Evolutionary conservation across 2,329 filamentous ascomycete genomes (phyloP), one percentile per base, ranked within the genome.

Genomic region (Waltergamsia citrina): DNA sequence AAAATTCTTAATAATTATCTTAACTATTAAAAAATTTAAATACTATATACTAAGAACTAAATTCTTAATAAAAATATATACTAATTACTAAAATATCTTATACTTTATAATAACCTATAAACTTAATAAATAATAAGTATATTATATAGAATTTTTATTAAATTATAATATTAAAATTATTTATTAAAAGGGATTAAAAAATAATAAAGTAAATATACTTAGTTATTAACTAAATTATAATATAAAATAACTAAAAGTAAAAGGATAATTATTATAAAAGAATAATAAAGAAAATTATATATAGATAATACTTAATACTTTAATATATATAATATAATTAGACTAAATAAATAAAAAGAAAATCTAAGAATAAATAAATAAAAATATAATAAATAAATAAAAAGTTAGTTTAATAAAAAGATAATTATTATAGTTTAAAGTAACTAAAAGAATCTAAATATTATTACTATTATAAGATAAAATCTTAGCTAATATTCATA

Each of bases 131-230:
- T n/a, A n/a, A n/a, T n/a, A n/a, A n/a, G n/a, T n/a, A n/a, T n/a
- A n/a, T n/a, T n/a, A n/a, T n/a, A n/a, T n/a, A 12, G 23, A 44
- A 38, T 41, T 36, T 29, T 22, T 44, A 29, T 35, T 32, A 33
- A 27, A 39, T 31, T 41, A 41, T 31, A 35, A 42, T 20, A 41
- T 35, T 32, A 36, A 43, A 28, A 43, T 36, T 30, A 41, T 41
- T n/a, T 35, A 43, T 38, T 22, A 29, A 34, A 38, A 35, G 30
- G 30, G 27, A 29, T 40, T 21, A 31, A 29, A 41, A 33, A 40
- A 39, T 41, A 36, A 25, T 15, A 29, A 29, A 27, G 29, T 23
- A 34, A 32, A 40, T 33, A 30, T 27, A 15, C 33, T 41, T 26
- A 42, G 29, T 9, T 28, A 31, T 14, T 9, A 29, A 34, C 17